Percentiles rank a stretch among this genome's conserved stretches.
Evolutionary conservation across 148 eudicot species (phyloP).

Genomic region (Rhododendron ovatum): DNA sequence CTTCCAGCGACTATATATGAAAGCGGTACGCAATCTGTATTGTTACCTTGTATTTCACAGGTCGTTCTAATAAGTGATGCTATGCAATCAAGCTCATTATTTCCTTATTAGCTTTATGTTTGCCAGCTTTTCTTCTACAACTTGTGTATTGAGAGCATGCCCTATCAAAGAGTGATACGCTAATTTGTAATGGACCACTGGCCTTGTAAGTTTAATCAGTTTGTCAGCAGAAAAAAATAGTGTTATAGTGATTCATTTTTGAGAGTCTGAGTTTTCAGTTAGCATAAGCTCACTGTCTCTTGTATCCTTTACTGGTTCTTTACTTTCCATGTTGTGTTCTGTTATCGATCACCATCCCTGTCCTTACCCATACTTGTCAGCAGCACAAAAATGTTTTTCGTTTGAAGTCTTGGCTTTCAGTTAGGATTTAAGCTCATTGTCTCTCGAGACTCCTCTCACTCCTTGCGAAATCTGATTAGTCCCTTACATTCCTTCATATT

Average conservation of each 20-base stretch:
- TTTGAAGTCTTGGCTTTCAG: not conserved
- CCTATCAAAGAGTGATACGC: not conserved
- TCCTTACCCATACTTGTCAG: not conserved
- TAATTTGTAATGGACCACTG: not conserved
- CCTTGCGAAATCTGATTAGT: not conserved
- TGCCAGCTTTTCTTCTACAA: not conserved
- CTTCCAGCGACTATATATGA: constrained; percentile 76
- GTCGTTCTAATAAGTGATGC: not conserved
- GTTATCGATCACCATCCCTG: not conserved
- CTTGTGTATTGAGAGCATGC: not conserved
- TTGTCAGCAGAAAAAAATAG: not conserved
- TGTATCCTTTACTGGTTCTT: not conserved
- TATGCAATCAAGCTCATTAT: not conserved
- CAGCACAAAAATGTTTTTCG: not conserved
- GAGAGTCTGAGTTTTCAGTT: not conserved
- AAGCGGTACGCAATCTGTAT: constrained; percentile 51
- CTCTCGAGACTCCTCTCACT: not conserved
- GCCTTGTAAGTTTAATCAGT: not conserved
- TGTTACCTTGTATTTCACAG: not conserved
- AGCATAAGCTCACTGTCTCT: not conserved
- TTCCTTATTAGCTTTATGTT: not conserved
- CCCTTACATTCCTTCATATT: not conserved
- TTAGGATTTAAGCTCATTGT: not conserved
- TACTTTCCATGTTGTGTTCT: not conserved
- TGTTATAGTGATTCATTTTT: not conserved